A percentile compares a stretch with the other conserved stretches of the same genome.
Conservation (phyloP, 2,329 filamentous ascomycete genomes). For the Penicillium sp. region DNA sequence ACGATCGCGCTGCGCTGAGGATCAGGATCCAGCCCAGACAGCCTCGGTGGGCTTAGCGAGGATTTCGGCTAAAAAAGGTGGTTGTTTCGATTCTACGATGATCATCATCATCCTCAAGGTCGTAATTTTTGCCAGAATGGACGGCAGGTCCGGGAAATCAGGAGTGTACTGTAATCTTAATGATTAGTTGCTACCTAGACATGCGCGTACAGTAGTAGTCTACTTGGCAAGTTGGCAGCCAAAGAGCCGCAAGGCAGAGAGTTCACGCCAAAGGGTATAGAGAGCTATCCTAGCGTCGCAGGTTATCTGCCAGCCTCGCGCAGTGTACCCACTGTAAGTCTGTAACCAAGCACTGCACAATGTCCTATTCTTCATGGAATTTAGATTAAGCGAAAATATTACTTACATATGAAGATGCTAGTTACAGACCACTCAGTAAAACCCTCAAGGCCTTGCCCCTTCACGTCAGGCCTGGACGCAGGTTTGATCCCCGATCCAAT, state of each 20-base stretch:
- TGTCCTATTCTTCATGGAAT: too few relatives aligned
- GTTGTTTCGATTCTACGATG: background rate
- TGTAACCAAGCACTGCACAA: background rate
- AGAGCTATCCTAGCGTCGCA: slow-evolving; percentile 3
- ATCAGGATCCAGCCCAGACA: background rate
- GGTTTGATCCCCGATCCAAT: background rate
- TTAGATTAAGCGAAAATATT: background rate
- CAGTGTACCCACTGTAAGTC: background rate
- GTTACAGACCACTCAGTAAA: background rate
- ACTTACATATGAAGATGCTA: background rate
- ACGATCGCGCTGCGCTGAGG: background rate
- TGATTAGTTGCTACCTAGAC: too few relatives aligned
- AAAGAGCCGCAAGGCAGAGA: slow-evolving; percentile 10
- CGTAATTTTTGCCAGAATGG: background rate
- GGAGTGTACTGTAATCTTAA: too few relatives aligned
- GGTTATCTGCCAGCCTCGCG: background rate
- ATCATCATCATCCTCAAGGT: background rate
- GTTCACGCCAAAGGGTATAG: background rate
- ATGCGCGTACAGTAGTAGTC: background rate
- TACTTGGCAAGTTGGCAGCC: background rate
- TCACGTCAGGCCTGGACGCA: background rate
- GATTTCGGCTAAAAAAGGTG: background rate
- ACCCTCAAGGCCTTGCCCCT: background rate
- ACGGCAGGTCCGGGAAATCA: background rate
- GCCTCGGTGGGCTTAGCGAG: background rate